Conservation (phyloP, 2,329 filamentous ascomycete genomes). For the Cordyceps pruinosa region DNA sequence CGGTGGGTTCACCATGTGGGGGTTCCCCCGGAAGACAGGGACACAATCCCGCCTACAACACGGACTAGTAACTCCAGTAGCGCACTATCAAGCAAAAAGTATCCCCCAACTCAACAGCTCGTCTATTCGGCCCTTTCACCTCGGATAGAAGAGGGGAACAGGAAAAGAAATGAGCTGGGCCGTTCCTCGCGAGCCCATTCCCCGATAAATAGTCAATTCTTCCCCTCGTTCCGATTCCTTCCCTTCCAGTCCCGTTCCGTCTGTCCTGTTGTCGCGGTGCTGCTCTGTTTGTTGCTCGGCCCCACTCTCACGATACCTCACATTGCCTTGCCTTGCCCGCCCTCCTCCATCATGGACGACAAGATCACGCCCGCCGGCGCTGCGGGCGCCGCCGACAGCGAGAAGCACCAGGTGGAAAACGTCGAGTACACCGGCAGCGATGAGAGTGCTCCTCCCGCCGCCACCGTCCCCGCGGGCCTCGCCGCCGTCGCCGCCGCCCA, state of each 20-base stretch:
- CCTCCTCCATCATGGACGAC: conserved; percentile 3
- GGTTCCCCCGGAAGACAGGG: neutral
- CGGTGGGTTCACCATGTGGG: neutral
- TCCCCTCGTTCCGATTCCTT: neutral
- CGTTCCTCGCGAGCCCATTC: neutral
- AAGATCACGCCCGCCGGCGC: conserved; percentile 9
- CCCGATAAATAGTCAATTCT: neutral
- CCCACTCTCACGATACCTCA: neutral
- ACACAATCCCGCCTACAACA: neutral
- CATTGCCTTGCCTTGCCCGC: neutral
- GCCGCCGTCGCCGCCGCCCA: conserved; percentile 3
- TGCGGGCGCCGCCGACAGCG: neutral
- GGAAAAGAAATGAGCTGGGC: neutral
- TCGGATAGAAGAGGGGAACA: neutral
- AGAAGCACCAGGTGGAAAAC: conserved; percentile 10
- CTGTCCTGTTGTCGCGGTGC: neutral
- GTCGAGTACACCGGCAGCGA: neutral
- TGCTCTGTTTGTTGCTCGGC: too few relatives aligned
- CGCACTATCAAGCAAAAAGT: neutral
- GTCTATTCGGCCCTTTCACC: conserved; percentile 4
- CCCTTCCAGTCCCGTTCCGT: neutral
- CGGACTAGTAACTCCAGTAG: neutral
- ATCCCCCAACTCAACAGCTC: neutral
- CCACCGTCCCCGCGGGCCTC: neutral
- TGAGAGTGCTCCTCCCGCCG: neutral